Base-by-base conservation (phyloP, 164 flowering plant genomes). In the Kalanchoe fedtschenkoi region DNA sequence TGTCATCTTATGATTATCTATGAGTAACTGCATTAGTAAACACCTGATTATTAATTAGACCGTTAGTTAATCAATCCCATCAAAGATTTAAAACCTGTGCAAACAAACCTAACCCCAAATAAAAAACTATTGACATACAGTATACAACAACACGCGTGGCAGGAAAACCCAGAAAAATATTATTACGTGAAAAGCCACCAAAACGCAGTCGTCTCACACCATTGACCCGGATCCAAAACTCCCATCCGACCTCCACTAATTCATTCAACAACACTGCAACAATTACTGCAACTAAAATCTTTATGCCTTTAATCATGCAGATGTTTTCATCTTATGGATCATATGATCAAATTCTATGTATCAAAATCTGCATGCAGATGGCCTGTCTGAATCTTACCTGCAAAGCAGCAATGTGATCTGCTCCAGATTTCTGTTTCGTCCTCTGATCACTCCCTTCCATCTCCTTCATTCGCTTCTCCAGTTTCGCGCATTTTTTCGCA, bases 401-500 rank as follows among this genome's bases (percentile, higher is more conserved):
- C n/a, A 26, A 26, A 11, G 56, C 6, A 11, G 56, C 6, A 26
- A 51, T 11, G 56, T 26, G 32, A 51, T 51, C 56, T 2, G 17
- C 56, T 24, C 32, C 56, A 15, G 32, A 26, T 51, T 51, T n/a
- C 4, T 51, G 56, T 51, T 26, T 51, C 2, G 15, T 30, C n/a
- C 56, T 11, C 13, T n/a, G 21, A 4, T 51, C 56, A 26, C 32
- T 5, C 26, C 56, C 56, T 58, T 80, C 73, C 44, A 65, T 77
- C 34, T 75, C 75, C 73, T 75, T 67, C 71, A 74, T 47, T 74
- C 83, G 59, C 62, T 70, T 81, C 44, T 87, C 87, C 8, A 89
- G 67, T 59, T 82, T 87, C 56, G 72, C 84, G 59, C 78, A 75
- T 60, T 83, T 85, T 74, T 83, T 87, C 10, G 83, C 78, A 1